Evolutionary conservation across 2,329 filamentous ascomycete species (phyloP).

Genomic region (Colletotrichum euphorbiae): DNA sequence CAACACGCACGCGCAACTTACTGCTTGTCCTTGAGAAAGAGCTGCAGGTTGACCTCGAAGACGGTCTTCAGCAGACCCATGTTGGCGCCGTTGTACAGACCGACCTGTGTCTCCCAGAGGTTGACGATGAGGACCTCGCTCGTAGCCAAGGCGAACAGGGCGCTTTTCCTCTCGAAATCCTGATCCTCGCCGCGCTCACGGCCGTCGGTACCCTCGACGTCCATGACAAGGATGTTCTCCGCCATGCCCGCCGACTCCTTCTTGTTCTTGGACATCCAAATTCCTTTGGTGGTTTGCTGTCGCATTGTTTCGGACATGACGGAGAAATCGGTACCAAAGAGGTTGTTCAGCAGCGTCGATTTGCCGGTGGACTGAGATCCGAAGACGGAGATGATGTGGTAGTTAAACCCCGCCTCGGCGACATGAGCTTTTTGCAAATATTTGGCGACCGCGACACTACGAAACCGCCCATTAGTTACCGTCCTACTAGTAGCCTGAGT

Average conservation of each 20-base stretch:
- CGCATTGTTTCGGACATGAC: conserved; percentile 97
- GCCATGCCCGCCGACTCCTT: conserved; percentile 76
- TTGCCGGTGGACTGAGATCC: conserved; percentile 99
- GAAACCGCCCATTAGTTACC: conserved; percentile 13
- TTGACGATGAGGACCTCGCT: conserved; percentile 99
- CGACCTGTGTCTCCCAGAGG: conserved; percentile 99
- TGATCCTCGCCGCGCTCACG: conserved; percentile 97
- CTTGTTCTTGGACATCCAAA: conserved; percentile 99
- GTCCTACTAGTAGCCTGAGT: background rate
- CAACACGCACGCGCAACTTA: conserved; percentile 57
- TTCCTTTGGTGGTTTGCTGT: conserved; percentile 97
- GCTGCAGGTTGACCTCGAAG: conserved; percentile 96
- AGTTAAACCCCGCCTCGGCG: conserved; percentile 94
- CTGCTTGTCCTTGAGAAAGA: conserved; percentile 96
- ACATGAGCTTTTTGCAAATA: conserved; percentile 86
- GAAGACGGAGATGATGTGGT: conserved; percentile 98
- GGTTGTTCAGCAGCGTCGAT: conserved; percentile 93
- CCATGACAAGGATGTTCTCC: conserved; percentile 99
- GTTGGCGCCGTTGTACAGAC: conserved; percentile 97
- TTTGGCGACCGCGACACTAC: conserved; percentile 78
- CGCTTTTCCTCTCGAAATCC: conserved; percentile 98
- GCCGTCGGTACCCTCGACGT: conserved; percentile 97
- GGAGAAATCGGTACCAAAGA: conserved; percentile 95
- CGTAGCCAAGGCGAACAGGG: conserved; percentile 94
- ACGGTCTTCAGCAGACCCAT: conserved; percentile 99